Evolutionary conservation across 2,329 filamentous ascomycete species (phyloP), one percentile per base, ranked within the genome.

Genomic region (Fusarium phyllophilum): DNA sequence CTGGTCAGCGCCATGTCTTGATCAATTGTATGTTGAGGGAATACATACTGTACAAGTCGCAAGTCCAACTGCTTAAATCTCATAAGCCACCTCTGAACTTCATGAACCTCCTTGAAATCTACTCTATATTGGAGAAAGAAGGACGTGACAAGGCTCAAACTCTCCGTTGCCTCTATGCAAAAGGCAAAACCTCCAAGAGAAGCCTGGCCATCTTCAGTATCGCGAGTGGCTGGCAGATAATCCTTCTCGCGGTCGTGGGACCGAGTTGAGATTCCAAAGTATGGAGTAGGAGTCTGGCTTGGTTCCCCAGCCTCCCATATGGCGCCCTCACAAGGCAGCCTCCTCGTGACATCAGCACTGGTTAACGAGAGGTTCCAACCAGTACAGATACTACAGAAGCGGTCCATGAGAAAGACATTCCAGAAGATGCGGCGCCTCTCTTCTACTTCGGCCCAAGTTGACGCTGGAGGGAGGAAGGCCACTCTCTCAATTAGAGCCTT

Each of bases 51-150:
- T 6, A 86, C 81, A 2, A 86, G 76, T 3, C 83, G 79, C 1
- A 85, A 65, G 66, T 86, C 84, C 12, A 85, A 74, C 52, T 85
- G 83, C 60, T 86, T 84, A 65, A 86, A 86, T n/a, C 83, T 78
- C 66, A 81, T 83, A 10, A 86, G 70, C 84, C 84, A 86, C 31
- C 78, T 77, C 24, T 82, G 79, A 20, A 85, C 78, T 45, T 84
- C 79, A 12, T 82, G 79, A 6, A 78, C 77, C 48, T 82, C 78
- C 17, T 78, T 77, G 11, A 83, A 72, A 45, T 86, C 80, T 18
- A 85, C 78, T 14, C 78, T 75, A 42, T 85, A 82, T 57, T 84
- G 84, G 0, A 86, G 78, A 51, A 86, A 85, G 66, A 83, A 85
- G 0, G 79, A 83, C 1, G 81, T 84, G 2, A 86, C 83, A 3